Base-by-base conservation (phyloP, 495 filamentous ascomycete species). In the Usnea hakonensis region DNA sequence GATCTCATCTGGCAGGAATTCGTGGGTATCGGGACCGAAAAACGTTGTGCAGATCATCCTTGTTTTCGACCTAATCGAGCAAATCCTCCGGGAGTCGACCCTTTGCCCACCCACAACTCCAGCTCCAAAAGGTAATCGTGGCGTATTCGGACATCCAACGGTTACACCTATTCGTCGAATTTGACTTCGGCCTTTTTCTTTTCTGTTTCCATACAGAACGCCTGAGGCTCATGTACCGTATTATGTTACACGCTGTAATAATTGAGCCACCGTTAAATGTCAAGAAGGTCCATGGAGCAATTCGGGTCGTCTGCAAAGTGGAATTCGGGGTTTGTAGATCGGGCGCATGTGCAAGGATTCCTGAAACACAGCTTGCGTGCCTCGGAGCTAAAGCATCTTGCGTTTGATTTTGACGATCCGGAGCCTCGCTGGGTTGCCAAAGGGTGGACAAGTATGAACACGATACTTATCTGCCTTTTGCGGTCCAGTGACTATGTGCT, bases 71-170 rank as follows among this genome's bases (percentile, higher is more conserved):
- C 48, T 28, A 61, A 59, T 61, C 33, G 7, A 52, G 53, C 35
- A 55, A 62, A 62, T 62, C 60, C 53, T 62, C 60, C 60, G 60
- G 55, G 26, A 21, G 30, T 35, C 30, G 55, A 50, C 40, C 44
- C 53, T 57, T 13, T 2, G 16, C 23, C 30, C 60, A 44, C 8
- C 19, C 23, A 44, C 41, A 30, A 28, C 40, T 57, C 32, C 60
- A 62, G 60, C 60, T 62, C 60, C 60, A 62, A 57, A 37, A 50
- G 60, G 60, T 26, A 62, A 62, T 50, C 43, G 60, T 62, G 60
- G 60, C 60, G 60, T 40, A 23, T 4, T 38, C 54, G 44, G 59
- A 40, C 46, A 11, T 54, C 55, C 54, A 62, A 56, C 60, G 54
- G 54, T 57, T 32, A 43, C 32, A 53, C 54, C 57, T 30, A 57